These are phyloP conservation scores for Amylostereum chailletii DNA, from an alignment of 1,284 basidiomycete genomes.

Conservation along the genomic window DNA sequence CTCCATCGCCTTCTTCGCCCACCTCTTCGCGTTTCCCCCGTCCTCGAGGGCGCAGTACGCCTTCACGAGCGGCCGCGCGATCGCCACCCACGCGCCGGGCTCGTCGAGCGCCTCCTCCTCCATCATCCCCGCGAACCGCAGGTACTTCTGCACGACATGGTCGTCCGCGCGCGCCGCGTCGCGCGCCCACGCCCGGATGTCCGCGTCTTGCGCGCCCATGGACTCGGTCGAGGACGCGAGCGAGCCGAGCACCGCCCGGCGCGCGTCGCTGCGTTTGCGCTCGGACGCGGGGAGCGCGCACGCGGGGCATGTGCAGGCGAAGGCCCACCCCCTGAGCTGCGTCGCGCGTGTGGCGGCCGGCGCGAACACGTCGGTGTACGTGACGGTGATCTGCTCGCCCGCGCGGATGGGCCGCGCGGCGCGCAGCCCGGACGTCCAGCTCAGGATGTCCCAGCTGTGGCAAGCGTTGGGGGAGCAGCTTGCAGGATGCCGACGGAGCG, in stretches of 20 bases:
- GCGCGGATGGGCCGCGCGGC: constrained; percentile 4
- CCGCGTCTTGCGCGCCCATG: background rate
- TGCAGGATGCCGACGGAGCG: background rate
- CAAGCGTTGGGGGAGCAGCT: constrained; percentile 8
- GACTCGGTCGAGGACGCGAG: background rate
- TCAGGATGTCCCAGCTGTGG: constrained; percentile 3
- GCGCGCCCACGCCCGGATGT: constrained; percentile 1
- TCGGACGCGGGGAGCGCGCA: constrained; percentile 1
- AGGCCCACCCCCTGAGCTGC: constrained; percentile 2
- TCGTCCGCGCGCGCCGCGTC: constrained; percentile 1
- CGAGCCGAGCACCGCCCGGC: background rate
- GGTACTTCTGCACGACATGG: constrained; percentile 2
- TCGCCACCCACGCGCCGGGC: background rate
- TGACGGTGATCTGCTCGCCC: constrained; percentile 5
- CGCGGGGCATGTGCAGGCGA: constrained; percentile 5
- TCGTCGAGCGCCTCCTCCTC: constrained; percentile 4
- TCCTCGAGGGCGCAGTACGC: constrained; percentile 2
- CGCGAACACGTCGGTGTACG: constrained; percentile 6
- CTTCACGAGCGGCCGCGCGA: background rate
- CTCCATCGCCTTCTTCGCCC: constrained; percentile 5
- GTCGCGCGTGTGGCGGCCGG: background rate
- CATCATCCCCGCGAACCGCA: background rate
- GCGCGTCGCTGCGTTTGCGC: constrained; percentile 1
- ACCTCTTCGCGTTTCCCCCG: constrained; percentile 1
- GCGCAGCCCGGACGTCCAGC: constrained; percentile 5